phyloP scores from a whole-genome alignment of 1,284 basidiomycete species.

The Boletus semigastroideus region DNA sequence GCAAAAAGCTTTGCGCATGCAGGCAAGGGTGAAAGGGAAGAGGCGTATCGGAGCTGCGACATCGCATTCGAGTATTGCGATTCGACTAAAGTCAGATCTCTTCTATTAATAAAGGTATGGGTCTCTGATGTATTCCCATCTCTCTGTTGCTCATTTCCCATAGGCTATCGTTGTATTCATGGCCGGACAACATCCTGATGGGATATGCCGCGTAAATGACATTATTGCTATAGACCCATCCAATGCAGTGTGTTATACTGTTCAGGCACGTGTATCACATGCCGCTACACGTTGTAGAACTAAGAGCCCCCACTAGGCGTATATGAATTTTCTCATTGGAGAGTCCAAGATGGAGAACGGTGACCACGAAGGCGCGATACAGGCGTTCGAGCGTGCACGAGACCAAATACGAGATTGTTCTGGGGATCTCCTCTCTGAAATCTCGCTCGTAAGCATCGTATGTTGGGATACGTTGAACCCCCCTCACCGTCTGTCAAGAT shows the following conservation, averaged over 20 bases:
- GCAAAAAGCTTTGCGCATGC: neutral
- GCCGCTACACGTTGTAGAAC: neutral
- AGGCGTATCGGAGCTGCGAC: neutral
- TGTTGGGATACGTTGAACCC: no score
- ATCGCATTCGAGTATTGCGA: neutral
- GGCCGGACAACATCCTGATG: neutral
- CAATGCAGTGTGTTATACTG: neutral
- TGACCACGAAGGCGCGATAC: neutral
- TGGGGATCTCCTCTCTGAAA: neutral
- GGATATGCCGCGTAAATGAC: neutral
- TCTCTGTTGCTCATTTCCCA: neutral
- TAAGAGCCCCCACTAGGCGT: neutral
- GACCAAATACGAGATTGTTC: neutral
- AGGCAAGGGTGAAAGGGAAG: neutral
- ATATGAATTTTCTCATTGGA: neutral
- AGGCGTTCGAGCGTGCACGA: neutral
- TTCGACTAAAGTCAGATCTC: neutral
- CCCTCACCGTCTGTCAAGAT: neutral
- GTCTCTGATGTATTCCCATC: neutral
- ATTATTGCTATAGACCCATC: neutral
- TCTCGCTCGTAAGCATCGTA: neutral
- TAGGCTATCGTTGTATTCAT: neutral
- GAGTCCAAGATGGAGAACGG: neutral
- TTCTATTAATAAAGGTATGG: neutral
- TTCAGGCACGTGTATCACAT: neutral